Evolutionary conservation across 2,329 filamentous ascomycete species (phyloP).

Genomic region (Calonectria henricotiae): DNA sequence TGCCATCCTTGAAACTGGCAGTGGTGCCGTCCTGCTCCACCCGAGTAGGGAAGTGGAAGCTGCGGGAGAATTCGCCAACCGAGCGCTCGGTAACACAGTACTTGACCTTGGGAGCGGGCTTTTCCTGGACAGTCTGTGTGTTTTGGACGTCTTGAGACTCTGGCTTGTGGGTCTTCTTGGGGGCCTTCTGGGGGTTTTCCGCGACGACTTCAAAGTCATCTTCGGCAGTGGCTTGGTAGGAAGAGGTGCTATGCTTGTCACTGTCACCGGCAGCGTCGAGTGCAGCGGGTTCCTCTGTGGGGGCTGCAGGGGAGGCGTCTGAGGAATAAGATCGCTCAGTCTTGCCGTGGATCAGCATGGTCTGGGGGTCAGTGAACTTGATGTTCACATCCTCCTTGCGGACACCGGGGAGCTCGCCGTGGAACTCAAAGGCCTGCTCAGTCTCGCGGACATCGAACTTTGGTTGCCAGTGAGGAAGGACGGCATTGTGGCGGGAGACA

Average conservation of each 20-base stretch:
- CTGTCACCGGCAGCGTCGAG: slow-evolving; percentile 59
- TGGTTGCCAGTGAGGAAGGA: slow-evolving; percentile 76
- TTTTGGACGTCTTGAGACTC: neutral
- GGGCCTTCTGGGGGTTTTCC: slow-evolving; percentile 52
- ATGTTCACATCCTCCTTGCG: slow-evolving; percentile 82
- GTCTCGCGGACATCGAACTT: slow-evolving; percentile 86
- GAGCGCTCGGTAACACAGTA: slow-evolving; percentile 82
- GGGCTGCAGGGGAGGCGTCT: slow-evolving; percentile 61
- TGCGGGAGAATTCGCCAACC: slow-evolving; percentile 78
- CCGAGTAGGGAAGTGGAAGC: slow-evolving; percentile 77
- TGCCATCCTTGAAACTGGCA: slow-evolving; percentile 77
- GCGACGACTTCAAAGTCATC: slow-evolving; percentile 66
- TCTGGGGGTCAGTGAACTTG: slow-evolving; percentile 85
- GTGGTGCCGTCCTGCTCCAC: slow-evolving; percentile 76
- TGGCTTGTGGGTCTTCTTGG: neutral
- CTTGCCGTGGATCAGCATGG: slow-evolving; percentile 80
- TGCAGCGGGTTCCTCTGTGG: slow-evolving; percentile 74
- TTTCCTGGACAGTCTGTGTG: slow-evolving; percentile 19
- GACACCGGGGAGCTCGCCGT: slow-evolving; percentile 85
- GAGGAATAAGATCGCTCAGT: slow-evolving; percentile 76
- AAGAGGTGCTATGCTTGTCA: slow-evolving; percentile 47
- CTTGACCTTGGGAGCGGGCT: slow-evolving; percentile 64
- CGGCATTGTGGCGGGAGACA: slow-evolving; percentile 53
- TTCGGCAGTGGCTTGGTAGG: slow-evolving; percentile 76
- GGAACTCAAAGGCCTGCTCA: slow-evolving; percentile 79